Base-by-base conservation (phyloP, 176 grass and related monocot species). In the Oryza longistaminata region DNA sequence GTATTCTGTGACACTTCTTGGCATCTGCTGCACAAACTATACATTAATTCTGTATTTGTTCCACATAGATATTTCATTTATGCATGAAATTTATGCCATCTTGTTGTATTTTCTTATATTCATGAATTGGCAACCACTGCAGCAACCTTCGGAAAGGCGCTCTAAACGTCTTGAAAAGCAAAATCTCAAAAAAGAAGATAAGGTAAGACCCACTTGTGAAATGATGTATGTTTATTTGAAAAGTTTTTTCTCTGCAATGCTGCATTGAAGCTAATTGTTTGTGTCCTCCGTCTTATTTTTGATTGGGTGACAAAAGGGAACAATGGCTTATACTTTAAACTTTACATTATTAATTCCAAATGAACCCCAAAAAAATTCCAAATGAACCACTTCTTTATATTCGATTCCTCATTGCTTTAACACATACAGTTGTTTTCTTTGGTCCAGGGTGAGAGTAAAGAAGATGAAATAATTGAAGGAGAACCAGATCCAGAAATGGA, bases 401-500 rank as follows among this genome's bases (percentile, higher is more conserved):
- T 68, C 11, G 9, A 60, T 34, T 67, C 33, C 3, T 7, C 16
- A 80, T 82, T 60, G 22, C 26, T 76, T 40, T 77, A 85, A 85
- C n/a, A 43, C 0, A 40, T 40, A 58, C 39, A 68, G 21, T 90
- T 40, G 50, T 44, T 82, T 1, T 34, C 55, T 70, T 71, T 88
- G 11, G 19, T 88, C 5, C 69, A 97, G 94, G 55, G 69, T 49
- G 75, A 90, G 24, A 88, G 74, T 78, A 88, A 90, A 86, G 92
- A 89, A 42, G 87, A 85, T 79, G 88, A 91, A 83, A 85, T 81
- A 52, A 77, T 66, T 58, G 83, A 86, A 81, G 64, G 66, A 35
- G 95, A 94, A 88, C 84, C 90, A 48, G 86, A 89, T 90, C 88
- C 90, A 40, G 78, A 90, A 76, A 68, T 39, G 6, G 90, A 91